A percentile compares a stretch with the other conserved stretches of the same genome.
Conservation (phyloP, 2,329 filamentous ascomycete species). For the Fusarium beomiforme region DNA sequence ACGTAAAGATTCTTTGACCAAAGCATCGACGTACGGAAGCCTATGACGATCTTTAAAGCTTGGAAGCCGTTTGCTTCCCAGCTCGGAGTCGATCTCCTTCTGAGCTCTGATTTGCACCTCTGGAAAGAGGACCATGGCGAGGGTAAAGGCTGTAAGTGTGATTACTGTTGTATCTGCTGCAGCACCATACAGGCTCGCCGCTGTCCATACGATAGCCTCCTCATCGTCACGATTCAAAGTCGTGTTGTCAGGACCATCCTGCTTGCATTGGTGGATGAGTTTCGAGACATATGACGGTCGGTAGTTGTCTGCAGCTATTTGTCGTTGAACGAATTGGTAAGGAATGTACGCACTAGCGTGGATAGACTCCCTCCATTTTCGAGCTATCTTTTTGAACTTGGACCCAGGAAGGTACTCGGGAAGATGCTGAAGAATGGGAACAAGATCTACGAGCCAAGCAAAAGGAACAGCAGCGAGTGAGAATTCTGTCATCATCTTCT, state of each 20-base stretch:
- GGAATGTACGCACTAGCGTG: constrained; percentile 30
- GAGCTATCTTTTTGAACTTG: constrained; percentile 37
- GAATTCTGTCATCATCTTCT: constrained; percentile 25
- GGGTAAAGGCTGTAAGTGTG: constrained; percentile 2
- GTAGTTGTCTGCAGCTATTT: constrained; percentile 25
- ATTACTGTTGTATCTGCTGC: neutral
- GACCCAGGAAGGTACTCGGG: constrained; percentile 41
- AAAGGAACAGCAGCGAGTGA: constrained; percentile 17
- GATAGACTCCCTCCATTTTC: constrained; percentile 31
- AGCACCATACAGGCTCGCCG: neutral
- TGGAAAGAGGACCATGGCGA: constrained; percentile 31
- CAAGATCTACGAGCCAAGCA: constrained; percentile 19
- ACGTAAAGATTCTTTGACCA: constrained; percentile 42
- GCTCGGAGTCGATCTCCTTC: constrained; percentile 31
- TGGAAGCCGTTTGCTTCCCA: constrained; percentile 33
- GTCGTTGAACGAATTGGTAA: constrained; percentile 38
- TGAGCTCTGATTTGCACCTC: constrained; percentile 31
- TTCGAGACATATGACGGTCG: constrained; percentile 36
- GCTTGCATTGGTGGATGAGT: constrained; percentile 1
- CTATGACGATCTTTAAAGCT: constrained; percentile 35
- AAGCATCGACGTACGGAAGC: constrained; percentile 41
- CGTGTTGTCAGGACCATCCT: neutral
- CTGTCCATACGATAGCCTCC: neutral
- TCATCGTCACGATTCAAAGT: neutral
- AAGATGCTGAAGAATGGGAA: constrained; percentile 32